phyloP scores from a whole-genome alignment of 805 yeast genomes.

The Wickerhamia fluorescens region DNA sequence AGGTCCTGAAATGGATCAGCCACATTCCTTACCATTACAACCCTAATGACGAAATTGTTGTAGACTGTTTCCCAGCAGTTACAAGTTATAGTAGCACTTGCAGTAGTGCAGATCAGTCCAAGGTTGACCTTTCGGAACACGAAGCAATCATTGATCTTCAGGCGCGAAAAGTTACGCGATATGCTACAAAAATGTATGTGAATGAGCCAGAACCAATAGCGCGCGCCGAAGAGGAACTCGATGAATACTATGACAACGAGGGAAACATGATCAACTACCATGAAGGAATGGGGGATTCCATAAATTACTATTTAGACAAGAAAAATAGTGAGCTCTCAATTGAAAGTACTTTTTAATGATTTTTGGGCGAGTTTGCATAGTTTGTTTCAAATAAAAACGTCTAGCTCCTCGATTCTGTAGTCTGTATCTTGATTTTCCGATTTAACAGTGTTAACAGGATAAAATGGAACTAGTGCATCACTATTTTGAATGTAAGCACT shows the following conservation, averaged over 20 bases:
- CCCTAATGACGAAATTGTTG: constrained; percentile 10
- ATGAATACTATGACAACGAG: constrained; percentile 2
- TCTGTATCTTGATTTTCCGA: constrained; percentile 13
- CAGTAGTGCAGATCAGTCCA: constrained; percentile 4
- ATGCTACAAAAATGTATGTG: constrained; percentile 33
- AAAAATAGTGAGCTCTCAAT: constrained; percentile 1
- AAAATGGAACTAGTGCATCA: constrained; percentile 76
- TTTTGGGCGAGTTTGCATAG: not conserved
- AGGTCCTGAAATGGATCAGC: constrained; percentile 58
- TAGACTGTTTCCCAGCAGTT: constrained; percentile 48
- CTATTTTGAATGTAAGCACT: constrained; percentile 63
- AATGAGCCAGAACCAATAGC: constrained; percentile 7
- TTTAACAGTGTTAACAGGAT: constrained; percentile 49
- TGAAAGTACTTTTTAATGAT: constrained; percentile 1
- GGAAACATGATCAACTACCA: constrained; percentile 1
- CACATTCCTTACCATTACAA: constrained; percentile 44
- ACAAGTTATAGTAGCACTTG: constrained; percentile 24
- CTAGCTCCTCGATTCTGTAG: constrained; percentile 45
- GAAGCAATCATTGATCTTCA: constrained; percentile 49
- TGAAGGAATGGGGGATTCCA: not conserved
- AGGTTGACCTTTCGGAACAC: constrained; percentile 17
- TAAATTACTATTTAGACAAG: not conserved
- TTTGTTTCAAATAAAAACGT: constrained; percentile 26
- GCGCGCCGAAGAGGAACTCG: too few relatives aligned
- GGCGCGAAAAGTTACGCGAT: constrained; percentile 44